These are phyloP conservation scores for Fusarium begoniae DNA, from an alignment of 2,329 filamentous ascomycete genomes.

Conservation along the genomic window DNA sequence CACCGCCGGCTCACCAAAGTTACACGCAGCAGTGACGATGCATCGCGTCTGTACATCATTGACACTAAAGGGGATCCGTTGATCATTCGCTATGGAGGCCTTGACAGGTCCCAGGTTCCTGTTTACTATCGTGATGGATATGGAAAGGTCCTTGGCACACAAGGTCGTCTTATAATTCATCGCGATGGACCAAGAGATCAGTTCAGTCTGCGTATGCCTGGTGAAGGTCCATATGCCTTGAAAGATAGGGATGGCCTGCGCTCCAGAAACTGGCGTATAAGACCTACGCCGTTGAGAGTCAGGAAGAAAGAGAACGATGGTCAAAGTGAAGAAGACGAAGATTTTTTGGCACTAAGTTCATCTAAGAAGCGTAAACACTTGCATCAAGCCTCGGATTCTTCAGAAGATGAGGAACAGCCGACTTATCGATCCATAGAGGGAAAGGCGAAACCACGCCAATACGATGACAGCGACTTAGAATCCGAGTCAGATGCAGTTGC, in stretches of 20 bases:
- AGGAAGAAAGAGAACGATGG: conserved; percentile 41
- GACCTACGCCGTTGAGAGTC: conserved; percentile 53
- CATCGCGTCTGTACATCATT: conserved; percentile 60
- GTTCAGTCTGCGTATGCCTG: conserved; percentile 59
- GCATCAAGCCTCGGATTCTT: conserved; percentile 48
- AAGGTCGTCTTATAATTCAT: conserved; percentile 70
- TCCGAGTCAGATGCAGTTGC: conserved; percentile 57
- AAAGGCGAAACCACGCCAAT: conserved; percentile 62
- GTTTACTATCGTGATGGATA: conserved; percentile 73
- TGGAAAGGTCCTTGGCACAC: conserved; percentile 76
- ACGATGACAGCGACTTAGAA: conserved; percentile 60
- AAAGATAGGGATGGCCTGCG: conserved; percentile 59
- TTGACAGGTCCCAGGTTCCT: conserved; percentile 77
- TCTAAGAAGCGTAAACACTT: conserved; percentile 55
- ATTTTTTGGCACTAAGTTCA: conserved; percentile 59
- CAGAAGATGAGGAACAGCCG: conserved; percentile 58
- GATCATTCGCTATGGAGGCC: conserved; percentile 77
- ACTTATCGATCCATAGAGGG: conserved; percentile 73
- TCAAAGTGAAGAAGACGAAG: conserved; percentile 46
- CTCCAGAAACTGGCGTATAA: conserved; percentile 52
- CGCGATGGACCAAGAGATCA: conserved; percentile 66
- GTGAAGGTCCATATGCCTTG: conserved; percentile 47
- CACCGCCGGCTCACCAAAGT: conserved; percentile 5
- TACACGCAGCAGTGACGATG: conserved; percentile 7
- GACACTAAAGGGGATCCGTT: conserved; percentile 82